Evolutionary conservation across 139 green algal genomes (phyloP).

Genomic region (Coccomyxa sp.): DNA sequence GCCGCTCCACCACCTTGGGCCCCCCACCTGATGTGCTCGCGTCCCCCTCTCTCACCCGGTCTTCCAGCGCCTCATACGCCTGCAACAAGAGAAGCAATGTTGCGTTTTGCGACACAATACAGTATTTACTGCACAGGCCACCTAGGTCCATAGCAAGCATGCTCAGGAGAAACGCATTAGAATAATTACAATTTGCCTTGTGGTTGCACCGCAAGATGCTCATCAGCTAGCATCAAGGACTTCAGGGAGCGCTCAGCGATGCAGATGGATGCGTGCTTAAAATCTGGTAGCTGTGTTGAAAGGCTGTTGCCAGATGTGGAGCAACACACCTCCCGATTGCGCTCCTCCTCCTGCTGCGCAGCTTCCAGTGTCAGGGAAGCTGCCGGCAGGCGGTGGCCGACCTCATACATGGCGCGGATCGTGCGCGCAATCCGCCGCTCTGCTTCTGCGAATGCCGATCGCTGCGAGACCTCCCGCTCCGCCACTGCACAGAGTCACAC

Average conservation of each 20-base stretch:
- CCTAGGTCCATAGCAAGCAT: not conserved
- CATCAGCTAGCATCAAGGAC: not conserved
- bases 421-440: not conserved
- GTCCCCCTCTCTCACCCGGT: too few relatives aligned
- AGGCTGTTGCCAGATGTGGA: not conserved
- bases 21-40: not conserved
- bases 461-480: not conserved
- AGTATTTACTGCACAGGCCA: not conserved
- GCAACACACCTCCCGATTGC: not conserved
- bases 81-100: not conserved
- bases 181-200: not conserved
- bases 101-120: too few relatives aligned
- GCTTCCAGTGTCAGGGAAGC: not conserved
- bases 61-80: not conserved
- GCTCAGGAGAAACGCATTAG: not conserved
- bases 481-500: too few relatives aligned
- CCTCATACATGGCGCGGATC: not conserved
- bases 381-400: not conserved
- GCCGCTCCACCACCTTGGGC: not conserved
- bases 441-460: not conserved
- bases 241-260: not conserved
- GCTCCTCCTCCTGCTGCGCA: not conserved
- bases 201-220: not conserved
- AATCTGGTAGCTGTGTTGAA: not conserved
- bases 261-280: not conserved